These are phyloP conservation scores for Corinectria fuckeliana DNA, from an alignment of 2,329 filamentous ascomycete genomes.

Conservation along the genomic window DNA sequence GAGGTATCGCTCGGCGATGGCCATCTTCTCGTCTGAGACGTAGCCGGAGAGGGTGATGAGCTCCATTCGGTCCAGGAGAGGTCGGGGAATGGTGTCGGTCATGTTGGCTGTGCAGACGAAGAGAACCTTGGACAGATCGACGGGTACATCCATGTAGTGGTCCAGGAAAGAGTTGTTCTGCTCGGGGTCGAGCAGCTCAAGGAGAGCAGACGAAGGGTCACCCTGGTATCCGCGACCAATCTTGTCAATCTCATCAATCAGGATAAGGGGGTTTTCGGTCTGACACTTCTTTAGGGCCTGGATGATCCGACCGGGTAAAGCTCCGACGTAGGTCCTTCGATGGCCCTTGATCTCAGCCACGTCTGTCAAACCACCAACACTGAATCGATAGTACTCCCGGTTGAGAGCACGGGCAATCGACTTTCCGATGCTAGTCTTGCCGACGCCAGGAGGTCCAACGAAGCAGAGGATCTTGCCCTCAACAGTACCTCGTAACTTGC, in stretches of 20 bases:
- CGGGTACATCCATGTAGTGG: constrained; percentile 98
- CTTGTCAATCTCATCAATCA: constrained; percentile 98
- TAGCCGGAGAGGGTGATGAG: constrained; percentile 96
- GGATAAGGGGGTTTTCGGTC: constrained; percentile 94
- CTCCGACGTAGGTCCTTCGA: constrained; percentile 93
- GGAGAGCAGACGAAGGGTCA: constrained; percentile 90
- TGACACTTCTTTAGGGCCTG: constrained; percentile 99
- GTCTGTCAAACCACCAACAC: constrained; percentile 93
- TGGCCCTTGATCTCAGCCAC: constrained; percentile 99
- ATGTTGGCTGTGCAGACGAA: constrained; percentile 99
- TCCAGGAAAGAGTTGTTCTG: constrained; percentile 98
- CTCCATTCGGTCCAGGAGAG: constrained; percentile 95
- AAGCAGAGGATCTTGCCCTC: constrained; percentile 99
- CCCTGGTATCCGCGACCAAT: constrained; percentile 96
- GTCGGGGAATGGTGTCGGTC: constrained; percentile 96
- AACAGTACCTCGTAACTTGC: constrained; percentile 94
- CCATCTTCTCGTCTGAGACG: constrained; percentile 98
- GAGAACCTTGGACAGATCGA: constrained; percentile 95
- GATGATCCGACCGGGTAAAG: constrained; percentile 93
- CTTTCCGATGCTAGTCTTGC: constrained; percentile 98
- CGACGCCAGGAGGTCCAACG: constrained; percentile 94
- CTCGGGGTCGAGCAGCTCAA: constrained; percentile 94
- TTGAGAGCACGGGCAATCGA: constrained; percentile 95
- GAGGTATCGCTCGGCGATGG: constrained; percentile 92
- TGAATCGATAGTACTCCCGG: constrained; percentile 97